A percentile compares a stretch with the other conserved stretches of the same genome.
These are phyloP conservation scores for Penicillium sp. DNA, from an alignment of 2,329 filamentous ascomycete genomes.

Conservation along the genomic window DNA sequence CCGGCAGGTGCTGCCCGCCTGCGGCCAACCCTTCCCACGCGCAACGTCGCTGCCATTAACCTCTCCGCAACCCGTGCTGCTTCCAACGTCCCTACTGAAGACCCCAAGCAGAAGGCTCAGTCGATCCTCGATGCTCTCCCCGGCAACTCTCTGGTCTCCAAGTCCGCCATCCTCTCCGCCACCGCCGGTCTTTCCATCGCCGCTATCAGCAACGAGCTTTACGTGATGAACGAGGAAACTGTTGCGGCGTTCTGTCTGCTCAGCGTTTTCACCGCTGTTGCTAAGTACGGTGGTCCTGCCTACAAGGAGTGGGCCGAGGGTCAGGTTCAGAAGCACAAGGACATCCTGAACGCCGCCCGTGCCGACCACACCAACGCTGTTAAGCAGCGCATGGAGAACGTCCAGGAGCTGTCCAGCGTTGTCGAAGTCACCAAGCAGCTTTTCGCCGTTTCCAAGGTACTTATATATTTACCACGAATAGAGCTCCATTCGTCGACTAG, in stretches of 20 bases:
- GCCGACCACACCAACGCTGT: slow-evolving; percentile 95
- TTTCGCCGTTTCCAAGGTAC: slow-evolving; percentile 97
- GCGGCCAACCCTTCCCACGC: slow-evolving; percentile 78
- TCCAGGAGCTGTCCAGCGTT: slow-evolving; percentile 91
- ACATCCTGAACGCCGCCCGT: slow-evolving; percentile 91
- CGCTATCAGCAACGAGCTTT: slow-evolving; percentile 99
- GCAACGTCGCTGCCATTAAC: slow-evolving; percentile 75
- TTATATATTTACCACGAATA: slow-evolving; percentile 1
- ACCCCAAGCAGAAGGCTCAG: slow-evolving; percentile 96
- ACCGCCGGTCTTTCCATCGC: slow-evolving; percentile 88
- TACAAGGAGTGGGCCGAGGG: slow-evolving; percentile 91
- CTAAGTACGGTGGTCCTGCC: slow-evolving; percentile 89
- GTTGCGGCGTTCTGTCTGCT: slow-evolving; percentile 92
- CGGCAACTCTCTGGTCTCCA: slow-evolving; percentile 89
- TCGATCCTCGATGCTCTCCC: slow-evolving; percentile 92
- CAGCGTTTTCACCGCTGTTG: slow-evolving; percentile 88
- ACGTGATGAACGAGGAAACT: slow-evolving; percentile 98
- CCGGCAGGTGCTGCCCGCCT: slow-evolving; percentile 82
- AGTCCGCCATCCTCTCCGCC: slow-evolving; percentile 95
- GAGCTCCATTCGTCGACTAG: background rate
- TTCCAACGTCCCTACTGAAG: slow-evolving; percentile 80
- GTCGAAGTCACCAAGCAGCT: slow-evolving; percentile 96
- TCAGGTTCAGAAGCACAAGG: slow-evolving; percentile 90
- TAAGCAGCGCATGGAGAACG: slow-evolving; percentile 90
- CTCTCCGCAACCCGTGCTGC: slow-evolving; percentile 70